These are phyloP conservation scores for Xylaria bambusicola DNA, from an alignment of 495 filamentous ascomycete genomes.

Conservation along the genomic window DNA sequence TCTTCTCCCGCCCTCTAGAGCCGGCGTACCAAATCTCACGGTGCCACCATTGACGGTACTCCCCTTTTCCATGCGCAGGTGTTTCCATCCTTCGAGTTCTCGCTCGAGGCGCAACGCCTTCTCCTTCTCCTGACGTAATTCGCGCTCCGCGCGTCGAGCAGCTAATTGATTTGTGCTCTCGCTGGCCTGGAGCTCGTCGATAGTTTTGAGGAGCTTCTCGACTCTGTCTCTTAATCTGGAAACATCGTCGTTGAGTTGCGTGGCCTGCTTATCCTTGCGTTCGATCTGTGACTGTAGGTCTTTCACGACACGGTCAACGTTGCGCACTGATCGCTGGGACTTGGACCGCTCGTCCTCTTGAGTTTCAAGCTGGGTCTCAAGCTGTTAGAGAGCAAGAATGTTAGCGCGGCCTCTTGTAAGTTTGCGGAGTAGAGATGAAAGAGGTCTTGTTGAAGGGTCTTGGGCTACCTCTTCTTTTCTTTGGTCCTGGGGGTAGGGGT, in stretches of 20 bases:
- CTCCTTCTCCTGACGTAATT: constrained; percentile 86
- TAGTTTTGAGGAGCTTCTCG: constrained; percentile 81
- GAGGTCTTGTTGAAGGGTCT: constrained; percentile 16
- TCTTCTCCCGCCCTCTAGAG: constrained; percentile 27
- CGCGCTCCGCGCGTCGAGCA: constrained; percentile 82
- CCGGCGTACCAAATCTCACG: constrained; percentile 37
- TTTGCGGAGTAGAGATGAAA: constrained; percentile 25
- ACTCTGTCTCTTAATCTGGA: constrained; percentile 82
- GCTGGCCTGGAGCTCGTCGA: constrained; percentile 88
- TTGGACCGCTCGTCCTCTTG: constrained; percentile 76
- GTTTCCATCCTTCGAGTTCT: constrained; percentile 86
- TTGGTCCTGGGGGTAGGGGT: constrained; percentile 17
- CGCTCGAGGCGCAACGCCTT: constrained; percentile 79
- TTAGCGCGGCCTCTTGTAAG: constrained; percentile 27
- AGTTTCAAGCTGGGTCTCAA: constrained; percentile 87
- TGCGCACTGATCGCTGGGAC: constrained; percentile 83
- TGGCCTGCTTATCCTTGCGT: constrained; percentile 81
- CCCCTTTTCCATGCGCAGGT: constrained; percentile 64
- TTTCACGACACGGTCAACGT: constrained; percentile 91
- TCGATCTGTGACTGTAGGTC: constrained; percentile 93
- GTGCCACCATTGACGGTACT: constrained; percentile 35
- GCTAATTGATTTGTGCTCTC: constrained; percentile 79
- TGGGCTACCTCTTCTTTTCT: constrained; percentile 5
- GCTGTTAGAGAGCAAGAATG: constrained; percentile 52
- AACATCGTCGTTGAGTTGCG: constrained; percentile 79